These are phyloP conservation scores for Verticillium dahliae DNA, from an alignment of 2,329 filamentous ascomycete genomes.

Conservation along the genomic window DNA sequence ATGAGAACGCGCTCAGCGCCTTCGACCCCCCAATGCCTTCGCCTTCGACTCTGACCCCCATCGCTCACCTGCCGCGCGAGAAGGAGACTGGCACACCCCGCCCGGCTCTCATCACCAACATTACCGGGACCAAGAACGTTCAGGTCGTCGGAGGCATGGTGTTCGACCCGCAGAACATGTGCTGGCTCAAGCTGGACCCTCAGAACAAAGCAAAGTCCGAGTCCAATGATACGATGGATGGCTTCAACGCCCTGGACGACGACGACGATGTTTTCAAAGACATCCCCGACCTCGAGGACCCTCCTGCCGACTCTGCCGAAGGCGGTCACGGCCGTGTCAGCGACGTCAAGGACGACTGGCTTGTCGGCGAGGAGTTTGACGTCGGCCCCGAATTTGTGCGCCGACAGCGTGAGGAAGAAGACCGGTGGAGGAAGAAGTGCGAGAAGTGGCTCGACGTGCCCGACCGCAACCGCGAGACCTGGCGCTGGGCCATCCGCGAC, in stretches of 20 bases:
- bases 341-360: constrained; percentile 68
- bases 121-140: constrained; percentile 75
- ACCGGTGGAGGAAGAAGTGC: constrained; percentile 82
- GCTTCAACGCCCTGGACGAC: constrained; percentile 67
- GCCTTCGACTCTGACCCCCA: constrained; percentile 42
- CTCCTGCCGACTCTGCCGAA: constrained; percentile 40
- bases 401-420: constrained; percentile 85
- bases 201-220: constrained; percentile 40
- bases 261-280: constrained; percentile 93
- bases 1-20: constrained; percentile 73
- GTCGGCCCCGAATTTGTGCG: constrained; percentile 91
- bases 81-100: constrained; percentile 55
- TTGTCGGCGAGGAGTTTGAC: constrained; percentile 94
- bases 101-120: constrained; percentile 84
- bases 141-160: constrained; percentile 98
- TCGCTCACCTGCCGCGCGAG: constrained; percentile 38
- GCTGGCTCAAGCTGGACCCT: constrained; percentile 77
- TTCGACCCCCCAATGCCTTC: constrained; percentile 64
- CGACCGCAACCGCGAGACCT: constrained; percentile 50
- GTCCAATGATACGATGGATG: constrained; percentile 51
- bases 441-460: constrained; percentile 71
- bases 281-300: constrained; percentile 85
- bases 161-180: constrained; percentile 95
- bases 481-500: constrained; percentile 72
- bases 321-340: constrained; percentile 44